Conservation (phyloP, 164 flowering plant species). For the Vitis riparia region DNA sequence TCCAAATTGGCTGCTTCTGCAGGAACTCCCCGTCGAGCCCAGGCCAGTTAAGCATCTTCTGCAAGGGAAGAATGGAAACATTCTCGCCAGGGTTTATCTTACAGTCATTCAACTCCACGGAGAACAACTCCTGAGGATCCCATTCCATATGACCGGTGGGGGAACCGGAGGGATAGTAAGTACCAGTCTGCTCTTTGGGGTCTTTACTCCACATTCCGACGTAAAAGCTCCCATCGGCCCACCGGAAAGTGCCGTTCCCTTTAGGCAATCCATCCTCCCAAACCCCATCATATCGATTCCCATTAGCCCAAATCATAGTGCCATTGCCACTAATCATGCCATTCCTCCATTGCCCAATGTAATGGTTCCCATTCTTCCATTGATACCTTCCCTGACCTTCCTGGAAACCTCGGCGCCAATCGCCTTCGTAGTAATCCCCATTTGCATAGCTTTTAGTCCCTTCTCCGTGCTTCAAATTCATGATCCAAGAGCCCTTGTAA, state of each 20-base stretch:
- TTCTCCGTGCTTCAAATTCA: constrained; percentile 72
- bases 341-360: constrained; percentile 62
- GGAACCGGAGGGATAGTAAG: constrained; percentile 53
- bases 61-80: constrained; percentile 41
- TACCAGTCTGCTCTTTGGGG: constrained; percentile 57
- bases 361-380: constrained; percentile 64
- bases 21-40: constrained; percentile 21
- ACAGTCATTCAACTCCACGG: constrained; percentile 36
- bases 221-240: constrained; percentile 70
- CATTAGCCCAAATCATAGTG: constrained; percentile 54
- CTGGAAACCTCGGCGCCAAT: constrained; percentile 71
- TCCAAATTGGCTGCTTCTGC: constrained; percentile 15
- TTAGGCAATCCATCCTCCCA: constrained; percentile 76
- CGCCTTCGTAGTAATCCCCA: constrained; percentile 84
- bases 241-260: constrained; percentile 61
- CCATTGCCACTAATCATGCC: constrained; percentile 60
- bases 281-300: constrained; percentile 61
- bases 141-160: constrained; percentile 27
- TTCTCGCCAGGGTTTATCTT: constrained; percentile 32
- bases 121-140: constrained; percentile 45
- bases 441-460: constrained; percentile 59
- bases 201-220: constrained; percentile 75
- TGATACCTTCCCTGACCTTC: constrained; percentile 78
- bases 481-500: constrained; percentile 69
- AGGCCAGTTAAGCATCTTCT: constrained; percentile 44